phyloP scores from a whole-genome alignment of 2,329 filamentous ascomycete species.

The Thelonectria discophora region DNA sequence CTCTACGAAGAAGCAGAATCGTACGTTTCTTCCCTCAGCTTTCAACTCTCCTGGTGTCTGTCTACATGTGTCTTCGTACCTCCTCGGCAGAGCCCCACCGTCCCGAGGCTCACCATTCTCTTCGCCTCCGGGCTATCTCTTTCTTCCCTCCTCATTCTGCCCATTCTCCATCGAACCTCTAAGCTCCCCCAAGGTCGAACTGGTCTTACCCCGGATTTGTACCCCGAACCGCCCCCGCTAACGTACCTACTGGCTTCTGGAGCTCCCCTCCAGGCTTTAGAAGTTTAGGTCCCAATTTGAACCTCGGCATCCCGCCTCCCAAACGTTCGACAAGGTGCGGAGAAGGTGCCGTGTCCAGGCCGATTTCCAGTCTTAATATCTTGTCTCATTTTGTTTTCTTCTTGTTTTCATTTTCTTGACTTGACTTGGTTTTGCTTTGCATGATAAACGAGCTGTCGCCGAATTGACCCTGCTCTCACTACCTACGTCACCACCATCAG shows the following conservation, averaged over 20 bases:
- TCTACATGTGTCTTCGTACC: no score
- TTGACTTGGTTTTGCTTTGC: background rate
- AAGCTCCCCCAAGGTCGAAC: background rate
- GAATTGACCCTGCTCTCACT: constrained; percentile 1
- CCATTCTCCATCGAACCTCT: background rate
- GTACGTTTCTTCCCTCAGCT: background rate
- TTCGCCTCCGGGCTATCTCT: background rate
- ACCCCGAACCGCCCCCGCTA: background rate
- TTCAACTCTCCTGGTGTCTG: background rate
- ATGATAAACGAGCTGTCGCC: background rate
- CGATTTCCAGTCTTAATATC: background rate
- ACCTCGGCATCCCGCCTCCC: constrained; percentile 37
- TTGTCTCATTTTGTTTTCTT: background rate
- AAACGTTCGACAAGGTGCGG: constrained; percentile 40
- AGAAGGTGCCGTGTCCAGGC: constrained; percentile 29
- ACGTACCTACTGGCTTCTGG: background rate
- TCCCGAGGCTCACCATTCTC: constrained; percentile 16
- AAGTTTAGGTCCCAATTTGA: constrained; percentile 3
- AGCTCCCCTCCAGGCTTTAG: background rate
- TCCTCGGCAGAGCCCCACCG: constrained; percentile 25
- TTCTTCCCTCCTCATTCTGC: background rate
- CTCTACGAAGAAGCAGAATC: background rate
- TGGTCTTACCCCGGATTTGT: constrained; percentile 39
- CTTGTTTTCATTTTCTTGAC: background rate
- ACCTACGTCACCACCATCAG: constrained; percentile 21